Percentiles rank a stretch among this genome's conserved stretches.
Conservation (phyloP, 2,329 filamentous ascomycete genomes). For the Neopestalotiopsis sp. region DNA sequence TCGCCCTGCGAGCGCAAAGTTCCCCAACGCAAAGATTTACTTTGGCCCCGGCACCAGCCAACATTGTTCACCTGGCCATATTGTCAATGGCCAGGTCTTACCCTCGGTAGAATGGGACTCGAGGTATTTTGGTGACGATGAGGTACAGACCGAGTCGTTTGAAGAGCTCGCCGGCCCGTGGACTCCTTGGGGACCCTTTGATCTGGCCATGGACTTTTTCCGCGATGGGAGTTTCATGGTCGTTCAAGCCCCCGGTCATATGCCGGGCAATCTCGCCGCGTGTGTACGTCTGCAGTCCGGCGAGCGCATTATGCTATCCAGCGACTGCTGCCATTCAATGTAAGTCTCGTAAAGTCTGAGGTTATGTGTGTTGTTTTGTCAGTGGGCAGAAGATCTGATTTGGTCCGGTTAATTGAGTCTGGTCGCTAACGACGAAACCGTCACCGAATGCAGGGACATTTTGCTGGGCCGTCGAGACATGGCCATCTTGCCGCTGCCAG, state of each 20-base stretch:
- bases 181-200: conserved; percentile 6
- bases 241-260: conserved; percentile 5
- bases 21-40: conserved; percentile 7
- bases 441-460: neutral
- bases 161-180: conserved; percentile 5
- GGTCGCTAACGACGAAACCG: neutral
- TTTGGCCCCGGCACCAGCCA: neutral
- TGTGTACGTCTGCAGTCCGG: neutral
- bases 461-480: neutral
- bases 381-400: neutral
- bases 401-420: neutral
- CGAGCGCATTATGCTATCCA: neutral
- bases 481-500: neutral
- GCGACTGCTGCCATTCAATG: conserved; percentile 14
- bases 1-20: neutral
- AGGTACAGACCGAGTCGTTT: neutral
- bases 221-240: conserved; percentile 9
- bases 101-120: conserved; percentile 4
- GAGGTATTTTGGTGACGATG: conserved; percentile 1
- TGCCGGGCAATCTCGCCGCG: conserved; percentile 4
- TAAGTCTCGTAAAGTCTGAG: neutral
- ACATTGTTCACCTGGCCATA: conserved; percentile 8
- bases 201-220: conserved; percentile 4
- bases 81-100: neutral
- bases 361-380: neutral